A percentile compares a stretch with the other conserved stretches of the same genome.
These are phyloP conservation scores for Orbilia quercus DNA, from an alignment of 2,329 filamentous ascomycete species.

Conservation along the genomic window DNA sequence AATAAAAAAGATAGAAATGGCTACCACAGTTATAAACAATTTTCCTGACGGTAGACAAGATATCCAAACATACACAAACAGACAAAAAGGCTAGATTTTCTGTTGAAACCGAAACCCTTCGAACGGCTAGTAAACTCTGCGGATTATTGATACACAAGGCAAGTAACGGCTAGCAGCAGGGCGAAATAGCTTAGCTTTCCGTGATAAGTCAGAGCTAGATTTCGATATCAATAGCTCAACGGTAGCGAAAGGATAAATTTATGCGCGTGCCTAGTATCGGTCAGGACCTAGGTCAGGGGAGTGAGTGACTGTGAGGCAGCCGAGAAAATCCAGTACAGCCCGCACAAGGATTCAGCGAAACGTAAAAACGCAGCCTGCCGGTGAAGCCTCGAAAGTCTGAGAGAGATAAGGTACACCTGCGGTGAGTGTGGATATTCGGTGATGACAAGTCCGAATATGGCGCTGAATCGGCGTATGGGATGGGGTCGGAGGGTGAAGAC, in stretches of 20 bases:
- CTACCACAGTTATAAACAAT: not conserved
- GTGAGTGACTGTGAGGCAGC: slow-evolving; percentile 61
- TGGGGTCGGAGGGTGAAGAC: not conserved
- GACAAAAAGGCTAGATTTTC: no score
- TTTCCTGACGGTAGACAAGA: not conserved
- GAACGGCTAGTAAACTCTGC: no score
- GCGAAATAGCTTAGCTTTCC: not conserved
- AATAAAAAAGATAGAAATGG: not conserved
- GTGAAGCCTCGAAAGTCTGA: not conserved
- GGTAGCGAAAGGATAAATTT: no score
- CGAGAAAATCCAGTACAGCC: slow-evolving; percentile 4
- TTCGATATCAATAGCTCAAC: no score
- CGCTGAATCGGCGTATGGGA: not conserved
- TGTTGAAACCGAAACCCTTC: no score
- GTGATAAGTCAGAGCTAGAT: no score
- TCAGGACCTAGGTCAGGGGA: no score
- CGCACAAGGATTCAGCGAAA: no score
- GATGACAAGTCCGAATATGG: not conserved
- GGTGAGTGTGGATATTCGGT: not conserved
- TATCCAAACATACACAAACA: no score
- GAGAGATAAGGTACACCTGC: not conserved
- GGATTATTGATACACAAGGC: not conserved
- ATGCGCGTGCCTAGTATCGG: not conserved
- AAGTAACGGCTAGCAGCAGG: not conserved
- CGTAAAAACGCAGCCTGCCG: no score